Percentiles rank a stretch among this genome's conserved stretches.
phyloP scores from a whole-genome alignment of 176 grass and related monocot genomes.

The Oryza meyeriana region DNA sequence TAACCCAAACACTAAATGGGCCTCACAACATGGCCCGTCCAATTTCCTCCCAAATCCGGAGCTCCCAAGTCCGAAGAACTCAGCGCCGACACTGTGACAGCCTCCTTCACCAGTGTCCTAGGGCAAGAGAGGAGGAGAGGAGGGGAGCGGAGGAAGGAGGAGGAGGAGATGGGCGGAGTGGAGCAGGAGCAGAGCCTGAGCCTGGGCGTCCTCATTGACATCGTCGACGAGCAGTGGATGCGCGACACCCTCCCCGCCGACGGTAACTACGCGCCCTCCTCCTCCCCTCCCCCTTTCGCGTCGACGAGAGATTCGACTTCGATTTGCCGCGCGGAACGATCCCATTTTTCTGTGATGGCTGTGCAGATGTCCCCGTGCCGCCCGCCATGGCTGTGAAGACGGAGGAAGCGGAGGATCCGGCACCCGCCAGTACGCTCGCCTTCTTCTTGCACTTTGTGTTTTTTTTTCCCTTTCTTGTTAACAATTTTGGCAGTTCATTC shows the following conservation, averaged over 20 bases:
- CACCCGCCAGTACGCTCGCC: conserved; percentile 52
- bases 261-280: conserved; percentile 30
- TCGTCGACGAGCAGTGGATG: conserved; percentile 94
- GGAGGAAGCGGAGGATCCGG: conserved; percentile 67
- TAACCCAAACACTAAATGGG: neutral
- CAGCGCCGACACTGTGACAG: too few relatives aligned
- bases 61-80: too few relatives aligned
- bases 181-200: conserved; percentile 66
- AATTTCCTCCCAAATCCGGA: neutral
- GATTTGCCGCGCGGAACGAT: neutral
- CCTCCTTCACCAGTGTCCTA: neutral
- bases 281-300: neutral
- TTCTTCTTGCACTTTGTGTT: neutral
- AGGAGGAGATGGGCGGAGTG: conserved; percentile 52
- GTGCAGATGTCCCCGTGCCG: conserved; percentile 74
- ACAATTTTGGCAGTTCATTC: neutral
- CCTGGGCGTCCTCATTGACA: conserved; percentile 85
- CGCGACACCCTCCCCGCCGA: conserved; percentile 83
- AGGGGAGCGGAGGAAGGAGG: neutral
- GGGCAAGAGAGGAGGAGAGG: neutral
- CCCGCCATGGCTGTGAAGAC: conserved; percentile 63
- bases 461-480: neutral
- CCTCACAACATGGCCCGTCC: neutral
- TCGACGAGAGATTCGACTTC: neutral
- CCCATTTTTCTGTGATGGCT: neutral